These are phyloP conservation scores for Scheffersomyces segobiensis DNA, from an alignment of 1,139 yeast genomes.

Conservation along the genomic window DNA sequence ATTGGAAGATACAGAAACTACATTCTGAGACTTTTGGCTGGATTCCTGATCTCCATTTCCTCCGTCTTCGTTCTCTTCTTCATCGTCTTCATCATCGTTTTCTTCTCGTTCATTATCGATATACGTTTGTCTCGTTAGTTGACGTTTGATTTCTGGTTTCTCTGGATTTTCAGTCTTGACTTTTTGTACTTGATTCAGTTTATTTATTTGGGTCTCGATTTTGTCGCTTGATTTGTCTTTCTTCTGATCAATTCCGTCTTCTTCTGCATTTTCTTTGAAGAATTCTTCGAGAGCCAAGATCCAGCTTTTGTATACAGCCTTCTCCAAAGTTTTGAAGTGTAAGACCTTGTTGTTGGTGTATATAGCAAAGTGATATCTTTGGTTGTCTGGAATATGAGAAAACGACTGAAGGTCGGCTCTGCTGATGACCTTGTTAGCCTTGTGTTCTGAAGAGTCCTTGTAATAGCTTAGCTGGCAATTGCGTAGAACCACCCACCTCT, in stretches of 20 bases:
- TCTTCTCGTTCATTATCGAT: neutral
- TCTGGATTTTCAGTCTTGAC: neutral
- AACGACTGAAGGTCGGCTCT: slow-evolving; percentile 20
- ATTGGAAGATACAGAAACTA: neutral
- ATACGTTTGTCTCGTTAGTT: neutral
- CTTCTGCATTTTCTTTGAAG: slow-evolving; percentile 9
- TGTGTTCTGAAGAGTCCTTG: slow-evolving; percentile 57
- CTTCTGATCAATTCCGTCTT: neutral
- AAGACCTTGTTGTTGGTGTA: slow-evolving; percentile 39
- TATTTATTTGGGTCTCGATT: neutral
- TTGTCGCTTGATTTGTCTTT: neutral
- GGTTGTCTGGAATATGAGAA: slow-evolving; percentile 32
- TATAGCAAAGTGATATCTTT: slow-evolving; percentile 40
- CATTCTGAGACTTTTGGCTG: neutral
- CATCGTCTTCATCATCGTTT: slow-evolving; percentile 14
- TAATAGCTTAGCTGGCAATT: slow-evolving; percentile 56
- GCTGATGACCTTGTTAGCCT: slow-evolving; percentile 50
- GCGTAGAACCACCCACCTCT: slow-evolving; percentile 61
- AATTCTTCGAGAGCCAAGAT: slow-evolving; percentile 31
- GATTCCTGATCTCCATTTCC: slow-evolving; percentile 9
- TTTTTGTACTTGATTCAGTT: neutral
- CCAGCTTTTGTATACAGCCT: slow-evolving; percentile 43
- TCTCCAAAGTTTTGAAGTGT: slow-evolving; percentile 43
- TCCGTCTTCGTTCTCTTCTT: slow-evolving; percentile 1
- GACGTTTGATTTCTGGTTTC: slow-evolving; percentile 1